Conservation (phyloP, 1,139 yeast species). For the Candida smagusa region DNA sequence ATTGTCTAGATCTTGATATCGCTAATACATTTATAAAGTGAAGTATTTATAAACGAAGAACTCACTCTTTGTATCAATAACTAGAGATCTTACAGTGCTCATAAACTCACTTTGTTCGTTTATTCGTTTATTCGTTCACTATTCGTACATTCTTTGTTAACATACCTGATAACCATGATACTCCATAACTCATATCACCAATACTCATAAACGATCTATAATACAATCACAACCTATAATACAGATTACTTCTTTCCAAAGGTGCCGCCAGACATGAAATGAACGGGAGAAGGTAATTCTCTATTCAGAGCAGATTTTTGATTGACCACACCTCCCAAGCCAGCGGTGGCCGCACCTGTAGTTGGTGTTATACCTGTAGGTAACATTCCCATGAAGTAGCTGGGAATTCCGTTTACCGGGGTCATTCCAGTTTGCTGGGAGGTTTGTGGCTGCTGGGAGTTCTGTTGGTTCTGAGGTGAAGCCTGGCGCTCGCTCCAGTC, state of each 20-base stretch:
- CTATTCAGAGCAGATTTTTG: slow-evolving; percentile 6
- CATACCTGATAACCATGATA: too few relatives aligned
- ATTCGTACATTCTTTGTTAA: background rate
- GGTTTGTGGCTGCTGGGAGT: slow-evolving; percentile 2
- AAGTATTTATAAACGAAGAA: too few relatives aligned
- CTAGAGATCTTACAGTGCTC: too few relatives aligned
- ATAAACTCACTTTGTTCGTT: background rate
- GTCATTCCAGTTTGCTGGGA: slow-evolving; percentile 31
- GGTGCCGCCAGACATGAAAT: slow-evolving; percentile 12
- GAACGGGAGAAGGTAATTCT: slow-evolving; percentile 13
- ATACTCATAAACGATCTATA: background rate
- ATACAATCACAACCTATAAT: slow-evolving; percentile 1
- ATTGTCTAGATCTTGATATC: too few relatives aligned
- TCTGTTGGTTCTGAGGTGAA: background rate
- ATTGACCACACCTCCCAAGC: slow-evolving; percentile 6
- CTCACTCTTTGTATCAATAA: too few relatives aligned
- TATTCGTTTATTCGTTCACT: background rate
- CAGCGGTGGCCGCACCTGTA: slow-evolving; percentile 11
- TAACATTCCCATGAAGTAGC: slow-evolving; percentile 16
- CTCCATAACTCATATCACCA: background rate
- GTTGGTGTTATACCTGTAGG: slow-evolving; percentile 13
- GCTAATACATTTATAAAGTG: too few relatives aligned
- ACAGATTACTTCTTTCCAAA: slow-evolving; percentile 8
- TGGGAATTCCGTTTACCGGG: slow-evolving; percentile 25
- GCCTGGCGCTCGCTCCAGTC: slow-evolving; percentile 28